Base-by-base conservation (phyloP, 345 rosid species). In the Eucalyptus caleyi region DNA sequence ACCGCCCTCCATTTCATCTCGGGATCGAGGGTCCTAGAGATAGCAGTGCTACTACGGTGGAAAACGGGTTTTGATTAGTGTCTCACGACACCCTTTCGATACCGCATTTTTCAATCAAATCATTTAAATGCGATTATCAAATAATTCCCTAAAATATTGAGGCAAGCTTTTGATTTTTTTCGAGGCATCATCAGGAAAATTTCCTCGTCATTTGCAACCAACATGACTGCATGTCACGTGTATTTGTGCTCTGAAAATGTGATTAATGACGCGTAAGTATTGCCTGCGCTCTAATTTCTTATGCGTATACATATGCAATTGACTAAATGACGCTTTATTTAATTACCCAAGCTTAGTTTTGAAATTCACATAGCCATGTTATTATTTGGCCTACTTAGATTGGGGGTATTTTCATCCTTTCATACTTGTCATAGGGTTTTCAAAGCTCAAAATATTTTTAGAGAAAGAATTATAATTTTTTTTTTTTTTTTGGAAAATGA, bases 121-220 rank as follows among this genome's bases (percentile, higher is more conserved):
- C 18, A 0, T 30, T 65, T 65, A 4, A n/a, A 65, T 14, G 37
- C 11, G 8, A 65, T n/a, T 30, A 65, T 16, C 37, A 65, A 30
- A 8, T 65, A 15, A 65, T 65, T 65, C 19, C 72, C 37, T n/a
- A 65, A 65, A 15, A 65, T 65, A n/a, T n/a, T 4, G 72, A 30
- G 19, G 37, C 19, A 15, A n/a, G n/a, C 37, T n/a, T 30, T 65
- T 65, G 72, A 65, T 65, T n/a, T 65, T 62, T 65, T n/a, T 65
- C 2, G 0, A 65, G 19, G 34, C 72, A n/a, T 65, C 0, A 65
- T 65, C 37, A 1, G 3, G 34, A 62, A 65, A 65, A 7, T 3
- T 65, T 65, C 0, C 5, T 65, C 34, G 19, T 30, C 72, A n/a
- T 65, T 65, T 65, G 32, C 9, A 32, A 0, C 72, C 18, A 4